These are phyloP conservation scores for Sisymbrium altissimum DNA, from an alignment of 345 rosid genomes.

Conservation along the genomic window DNA sequence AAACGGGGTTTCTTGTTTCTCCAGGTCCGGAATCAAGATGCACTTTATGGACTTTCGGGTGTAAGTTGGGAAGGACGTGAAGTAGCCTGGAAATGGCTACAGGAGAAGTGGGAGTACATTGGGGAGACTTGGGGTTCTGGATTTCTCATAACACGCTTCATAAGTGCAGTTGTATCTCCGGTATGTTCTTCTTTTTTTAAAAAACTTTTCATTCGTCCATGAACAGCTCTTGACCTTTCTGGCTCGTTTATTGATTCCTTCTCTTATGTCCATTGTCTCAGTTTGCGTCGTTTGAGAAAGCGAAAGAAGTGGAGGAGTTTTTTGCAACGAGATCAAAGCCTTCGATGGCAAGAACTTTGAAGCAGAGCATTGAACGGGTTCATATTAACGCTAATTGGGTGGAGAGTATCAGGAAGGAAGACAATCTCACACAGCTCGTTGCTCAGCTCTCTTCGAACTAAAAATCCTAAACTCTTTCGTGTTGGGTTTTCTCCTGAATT, in stretches of 20 bases:
- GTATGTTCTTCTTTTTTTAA: constrained; percentile 33
- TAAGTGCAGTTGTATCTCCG: constrained; percentile 73
- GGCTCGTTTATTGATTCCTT: background rate
- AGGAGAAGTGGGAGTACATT: constrained; percentile 81
- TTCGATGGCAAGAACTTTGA: constrained; percentile 75
- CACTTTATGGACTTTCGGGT: constrained; percentile 65
- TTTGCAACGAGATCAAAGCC: constrained; percentile 58
- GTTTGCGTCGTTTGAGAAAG: constrained; percentile 88
- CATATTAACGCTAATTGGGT: constrained; percentile 79
- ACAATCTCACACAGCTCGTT: constrained; percentile 43
- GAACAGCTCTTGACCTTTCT: background rate
- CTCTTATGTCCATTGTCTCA: constrained; percentile 20
- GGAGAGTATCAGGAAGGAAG: constrained; percentile 60
- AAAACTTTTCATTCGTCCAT: background rate
- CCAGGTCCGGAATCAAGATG: constrained; percentile 93
- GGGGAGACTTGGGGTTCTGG: constrained; percentile 68
- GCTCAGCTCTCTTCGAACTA: constrained; percentile 39
- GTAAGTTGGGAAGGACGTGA: constrained; percentile 80
- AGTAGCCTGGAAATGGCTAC: constrained; percentile 89
- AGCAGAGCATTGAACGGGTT: constrained; percentile 83
- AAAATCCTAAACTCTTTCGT: background rate
- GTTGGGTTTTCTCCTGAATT: background rate
- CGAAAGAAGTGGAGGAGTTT: constrained; percentile 76
- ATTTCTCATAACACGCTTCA: constrained; percentile 63
- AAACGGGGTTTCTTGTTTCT: background rate